phyloP scores from a whole-genome alignment of 176 grass and related monocot genomes.

The Zoysia pacifica region DNA sequence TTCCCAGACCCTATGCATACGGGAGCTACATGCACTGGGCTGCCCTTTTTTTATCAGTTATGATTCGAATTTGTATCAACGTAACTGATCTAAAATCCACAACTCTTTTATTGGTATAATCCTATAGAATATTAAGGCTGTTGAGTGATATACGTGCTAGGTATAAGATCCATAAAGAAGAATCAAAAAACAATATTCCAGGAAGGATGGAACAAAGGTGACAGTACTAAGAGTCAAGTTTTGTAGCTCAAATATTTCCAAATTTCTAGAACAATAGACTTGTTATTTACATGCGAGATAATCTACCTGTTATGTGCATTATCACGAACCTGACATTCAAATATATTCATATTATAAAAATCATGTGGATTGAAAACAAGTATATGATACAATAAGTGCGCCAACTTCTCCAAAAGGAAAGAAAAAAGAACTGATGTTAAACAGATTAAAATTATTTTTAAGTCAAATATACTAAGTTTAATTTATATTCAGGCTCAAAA shows the following conservation, averaged over 20 bases:
- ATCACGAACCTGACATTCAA: not conserved
- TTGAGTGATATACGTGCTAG: not conserved
- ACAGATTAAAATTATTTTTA: not conserved
- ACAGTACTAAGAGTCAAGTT: not conserved
- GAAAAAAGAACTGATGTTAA: not conserved
- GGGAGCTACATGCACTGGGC: no score
- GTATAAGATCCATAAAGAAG: not conserved
- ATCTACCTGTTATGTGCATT: not conserved
- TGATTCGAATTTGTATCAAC: not conserved
- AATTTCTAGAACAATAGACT: not conserved
- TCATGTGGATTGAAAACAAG: not conserved
- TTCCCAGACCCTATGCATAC: no score
- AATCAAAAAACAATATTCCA: not conserved
- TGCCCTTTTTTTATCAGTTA: not conserved
- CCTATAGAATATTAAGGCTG: not conserved
- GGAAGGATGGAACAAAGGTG: not conserved
- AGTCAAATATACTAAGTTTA: not conserved
- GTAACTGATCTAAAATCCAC: not conserved
- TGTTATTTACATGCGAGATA: not conserved
- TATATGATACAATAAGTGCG: not conserved
- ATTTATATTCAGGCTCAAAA: slow-evolving; percentile 6
- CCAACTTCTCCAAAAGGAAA: not conserved
- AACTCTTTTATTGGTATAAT: slow-evolving; percentile 12
- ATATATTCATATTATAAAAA: slow-evolving; percentile 12
- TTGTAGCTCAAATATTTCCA: not conserved